These are phyloP conservation scores for Vachellia collinsii DNA, from an alignment of 306 rosid genomes.

Conservation along the genomic window DNA sequence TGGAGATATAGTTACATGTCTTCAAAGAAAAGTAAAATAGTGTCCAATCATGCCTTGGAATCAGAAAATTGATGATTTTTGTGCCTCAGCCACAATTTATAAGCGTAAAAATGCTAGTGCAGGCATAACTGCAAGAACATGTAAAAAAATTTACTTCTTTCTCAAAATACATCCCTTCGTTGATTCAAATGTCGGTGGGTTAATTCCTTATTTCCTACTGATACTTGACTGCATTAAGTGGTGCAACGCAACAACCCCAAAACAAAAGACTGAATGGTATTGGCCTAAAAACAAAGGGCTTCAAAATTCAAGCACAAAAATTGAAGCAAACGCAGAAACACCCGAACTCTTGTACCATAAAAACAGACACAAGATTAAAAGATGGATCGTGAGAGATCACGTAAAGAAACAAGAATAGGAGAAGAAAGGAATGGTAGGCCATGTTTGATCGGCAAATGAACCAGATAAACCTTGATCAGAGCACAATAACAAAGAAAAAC, in stretches of 20 bases:
- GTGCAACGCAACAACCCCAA: background rate
- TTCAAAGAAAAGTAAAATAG: background rate
- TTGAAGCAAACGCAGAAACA: background rate
- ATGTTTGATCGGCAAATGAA: background rate
- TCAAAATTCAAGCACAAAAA: background rate
- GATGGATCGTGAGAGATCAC: conserved; percentile 27
- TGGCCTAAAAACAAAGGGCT: conserved; percentile 13
- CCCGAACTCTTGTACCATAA: background rate
- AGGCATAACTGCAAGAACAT: background rate
- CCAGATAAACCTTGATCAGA: background rate
- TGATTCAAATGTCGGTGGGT: background rate
- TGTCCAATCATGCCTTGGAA: background rate
- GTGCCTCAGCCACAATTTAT: background rate
- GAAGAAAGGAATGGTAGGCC: background rate
- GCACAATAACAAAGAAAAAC: background rate
- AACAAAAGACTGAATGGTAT: background rate
- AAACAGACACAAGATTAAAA: background rate
- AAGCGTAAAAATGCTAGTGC: background rate
- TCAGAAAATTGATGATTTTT: background rate
- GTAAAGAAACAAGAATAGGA: background rate
- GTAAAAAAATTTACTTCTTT: background rate
- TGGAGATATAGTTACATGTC: background rate
- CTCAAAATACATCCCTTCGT: background rate
- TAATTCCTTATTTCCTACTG: background rate
- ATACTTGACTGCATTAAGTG: background rate